Conservation (phyloP, 2,329 filamentous ascomycete genomes). For the Camptophora hylomeconis region DNA sequence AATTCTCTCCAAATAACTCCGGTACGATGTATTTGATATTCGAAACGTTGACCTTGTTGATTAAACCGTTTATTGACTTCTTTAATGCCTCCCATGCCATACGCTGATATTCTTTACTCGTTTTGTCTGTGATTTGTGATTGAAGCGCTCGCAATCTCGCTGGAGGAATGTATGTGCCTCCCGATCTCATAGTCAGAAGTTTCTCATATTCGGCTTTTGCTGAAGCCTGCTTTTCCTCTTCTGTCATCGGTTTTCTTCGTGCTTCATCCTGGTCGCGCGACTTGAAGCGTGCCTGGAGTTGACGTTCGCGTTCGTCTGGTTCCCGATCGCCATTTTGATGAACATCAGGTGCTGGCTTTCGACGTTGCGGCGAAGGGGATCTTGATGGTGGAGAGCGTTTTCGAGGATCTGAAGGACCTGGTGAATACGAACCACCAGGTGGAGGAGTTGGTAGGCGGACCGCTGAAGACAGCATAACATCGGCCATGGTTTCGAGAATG, state of each 20-base stretch:
- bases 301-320: conserved; percentile 36
- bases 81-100: conserved; percentile 99
- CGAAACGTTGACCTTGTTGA: conserved; percentile 97
- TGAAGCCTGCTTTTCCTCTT: conserved; percentile 74
- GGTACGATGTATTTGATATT: conserved; percentile 98
- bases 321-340: conserved; percentile 23
- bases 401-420: conserved; percentile 34
- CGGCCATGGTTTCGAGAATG: conserved; percentile 30
- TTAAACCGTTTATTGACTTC: conserved; percentile 95
- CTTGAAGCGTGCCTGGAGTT: conserved; percentile 40
- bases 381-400: conserved; percentile 43
- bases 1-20: conserved; percentile 87
- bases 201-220: conserved; percentile 91
- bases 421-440: conserved; percentile 34
- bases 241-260: conserved; percentile 42
- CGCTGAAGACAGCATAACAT: conserved; percentile 39
- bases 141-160: conserved; percentile 82
- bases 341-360: conserved; percentile 27
- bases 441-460: conserved; percentile 47
- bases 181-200: conserved; percentile 80
- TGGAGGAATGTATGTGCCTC: conserved; percentile 91
- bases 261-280: conserved; percentile 36
- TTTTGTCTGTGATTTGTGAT: conserved; percentile 93
- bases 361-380: conserved; percentile 39
- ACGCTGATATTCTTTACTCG: conserved; percentile 91